Percentiles rank a stretch among this genome's conserved stretches.
Conservation (phyloP, 192 early-diverging fungal genomes). For the Backusella tarrabulga region DNA sequence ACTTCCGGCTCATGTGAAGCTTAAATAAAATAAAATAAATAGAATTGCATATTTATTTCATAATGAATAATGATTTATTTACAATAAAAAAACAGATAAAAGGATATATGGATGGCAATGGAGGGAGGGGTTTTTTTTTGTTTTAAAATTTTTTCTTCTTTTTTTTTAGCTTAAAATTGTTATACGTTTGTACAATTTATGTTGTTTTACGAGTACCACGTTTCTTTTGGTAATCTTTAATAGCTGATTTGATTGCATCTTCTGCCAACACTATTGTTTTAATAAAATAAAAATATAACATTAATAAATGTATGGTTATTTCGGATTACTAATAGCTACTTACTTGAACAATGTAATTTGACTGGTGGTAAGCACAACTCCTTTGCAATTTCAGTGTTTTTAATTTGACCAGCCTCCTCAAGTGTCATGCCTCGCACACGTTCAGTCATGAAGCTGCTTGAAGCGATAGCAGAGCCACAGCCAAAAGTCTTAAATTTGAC, state of each 20-base stretch:
- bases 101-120: not conserved
- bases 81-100: not conserved
- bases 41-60: not conserved
- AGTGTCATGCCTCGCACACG: constrained; percentile 93
- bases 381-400: constrained; percentile 96
- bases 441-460: constrained; percentile 88
- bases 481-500: constrained; percentile 99
- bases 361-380: constrained; percentile 95
- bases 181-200: not conserved
- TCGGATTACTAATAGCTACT: constrained; percentile 25
- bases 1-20: constrained; percentile 6
- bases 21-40: not conserved
- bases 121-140: not conserved
- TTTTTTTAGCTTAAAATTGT: not conserved
- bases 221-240: constrained; percentile 94
- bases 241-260: constrained; percentile 98
- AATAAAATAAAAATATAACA: not conserved
- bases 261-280: constrained; percentile 86
- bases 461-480: constrained; percentile 96
- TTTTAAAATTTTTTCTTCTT: not conserved
- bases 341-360: constrained; percentile 98
- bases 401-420: constrained; percentile 88
- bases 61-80: not conserved
- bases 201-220: constrained; percentile 34
- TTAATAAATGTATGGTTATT: not conserved